Evolutionary conservation across 1,284 basidiomycete species (phyloP).

Genomic region (Moniliella sp.): DNA sequence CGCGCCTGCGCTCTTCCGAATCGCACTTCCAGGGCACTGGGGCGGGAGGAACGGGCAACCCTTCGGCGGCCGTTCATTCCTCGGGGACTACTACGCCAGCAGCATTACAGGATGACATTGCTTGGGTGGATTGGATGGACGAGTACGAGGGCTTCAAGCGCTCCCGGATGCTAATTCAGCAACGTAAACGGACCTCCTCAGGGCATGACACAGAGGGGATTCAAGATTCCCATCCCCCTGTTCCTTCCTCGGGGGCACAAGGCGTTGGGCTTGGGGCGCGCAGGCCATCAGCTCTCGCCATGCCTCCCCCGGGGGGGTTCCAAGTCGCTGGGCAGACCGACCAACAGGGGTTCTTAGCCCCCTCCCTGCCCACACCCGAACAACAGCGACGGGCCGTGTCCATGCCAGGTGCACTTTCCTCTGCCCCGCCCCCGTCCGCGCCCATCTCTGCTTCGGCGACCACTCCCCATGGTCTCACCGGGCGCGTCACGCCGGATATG

Average conservation of each 20-base stretch:
- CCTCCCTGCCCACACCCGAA: too few relatives aligned
- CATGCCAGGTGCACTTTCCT: too few relatives aligned
- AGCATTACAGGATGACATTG: too few relatives aligned
- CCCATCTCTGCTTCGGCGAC: neutral
- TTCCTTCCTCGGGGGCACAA: neutral
- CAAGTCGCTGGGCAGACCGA: neutral
- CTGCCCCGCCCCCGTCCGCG: neutral
- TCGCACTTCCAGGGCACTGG: too few relatives aligned
- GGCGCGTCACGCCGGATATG: neutral
- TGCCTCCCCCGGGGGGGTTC: neutral
- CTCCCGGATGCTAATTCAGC: constrained; percentile 38
- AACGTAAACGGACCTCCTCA: too few relatives aligned
- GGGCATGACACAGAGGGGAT: too few relatives aligned
- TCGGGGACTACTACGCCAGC: too few relatives aligned
- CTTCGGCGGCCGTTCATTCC: too few relatives aligned
- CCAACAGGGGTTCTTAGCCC: neutral
- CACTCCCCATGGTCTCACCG: neutral
- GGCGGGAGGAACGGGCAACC: too few relatives aligned
- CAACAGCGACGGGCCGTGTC: too few relatives aligned
- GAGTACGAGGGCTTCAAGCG: constrained; percentile 42
- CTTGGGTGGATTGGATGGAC: constrained; percentile 44
- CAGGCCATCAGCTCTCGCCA: neutral
- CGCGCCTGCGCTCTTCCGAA: too few relatives aligned
- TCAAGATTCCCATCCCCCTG: neutral
- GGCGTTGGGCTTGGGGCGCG: neutral